Percentiles rank a stretch among this genome's conserved stretches.
Conservation (phyloP, 2,329 filamentous ascomycete genomes). For the Pleomassaria siparia region DNA sequence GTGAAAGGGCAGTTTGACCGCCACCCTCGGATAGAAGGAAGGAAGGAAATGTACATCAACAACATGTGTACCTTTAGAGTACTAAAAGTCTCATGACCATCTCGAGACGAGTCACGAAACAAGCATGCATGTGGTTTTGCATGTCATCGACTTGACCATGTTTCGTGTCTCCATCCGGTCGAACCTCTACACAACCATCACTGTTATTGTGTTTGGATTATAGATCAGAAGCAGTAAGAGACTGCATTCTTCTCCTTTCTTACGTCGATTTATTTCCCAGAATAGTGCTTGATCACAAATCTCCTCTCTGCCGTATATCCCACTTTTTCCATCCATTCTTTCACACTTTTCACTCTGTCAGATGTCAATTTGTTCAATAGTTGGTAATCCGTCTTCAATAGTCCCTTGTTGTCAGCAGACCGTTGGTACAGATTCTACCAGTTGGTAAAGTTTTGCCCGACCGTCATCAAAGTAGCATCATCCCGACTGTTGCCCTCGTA, state of each 20-base stretch:
- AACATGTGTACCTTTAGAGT: no score
- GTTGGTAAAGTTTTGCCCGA: constrained; percentile 53
- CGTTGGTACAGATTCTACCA: constrained; percentile 54
- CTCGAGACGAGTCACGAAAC: no score
- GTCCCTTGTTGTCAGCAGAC: constrained; percentile 21
- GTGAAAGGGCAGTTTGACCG: no score
- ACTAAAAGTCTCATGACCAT: no score
- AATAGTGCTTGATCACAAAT: constrained; percentile 7
- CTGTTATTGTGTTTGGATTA: no score
- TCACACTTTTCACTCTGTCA: constrained; percentile 49
- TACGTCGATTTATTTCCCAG: not conserved
- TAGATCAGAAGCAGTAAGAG: not conserved
- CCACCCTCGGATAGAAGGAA: no score
- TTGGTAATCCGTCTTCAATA: constrained; percentile 51
- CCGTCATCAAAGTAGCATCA: constrained; percentile 43
- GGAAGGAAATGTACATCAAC: no score
- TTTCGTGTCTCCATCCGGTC: no score
- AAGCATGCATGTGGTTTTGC: no score
- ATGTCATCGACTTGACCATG: no score
- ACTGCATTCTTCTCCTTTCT: not conserved
- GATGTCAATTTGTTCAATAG: constrained; percentile 57
- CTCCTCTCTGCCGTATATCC: constrained; percentile 10
- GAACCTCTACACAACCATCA: no score
- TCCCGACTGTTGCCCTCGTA: constrained; percentile 12
- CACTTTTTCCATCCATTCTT: constrained; percentile 46